phyloP scores from a whole-genome alignment of 768 basidiomycete genomes.

The Tulasnella calospora region DNA sequence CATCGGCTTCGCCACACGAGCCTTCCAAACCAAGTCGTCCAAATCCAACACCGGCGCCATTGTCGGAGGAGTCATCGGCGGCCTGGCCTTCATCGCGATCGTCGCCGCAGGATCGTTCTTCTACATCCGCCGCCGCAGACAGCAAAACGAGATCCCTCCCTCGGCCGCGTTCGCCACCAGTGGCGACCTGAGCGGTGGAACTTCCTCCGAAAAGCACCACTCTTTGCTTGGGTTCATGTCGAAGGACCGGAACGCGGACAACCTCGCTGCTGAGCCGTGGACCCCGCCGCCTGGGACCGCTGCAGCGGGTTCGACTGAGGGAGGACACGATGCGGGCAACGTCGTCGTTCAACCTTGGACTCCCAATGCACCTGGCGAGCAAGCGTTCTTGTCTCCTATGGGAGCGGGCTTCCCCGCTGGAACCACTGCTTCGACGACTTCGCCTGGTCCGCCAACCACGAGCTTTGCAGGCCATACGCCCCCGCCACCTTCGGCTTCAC shows the following conservation, averaged over 20 bases:
- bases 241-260: slow-evolving; percentile 13
- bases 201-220: neutral
- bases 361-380: neutral
- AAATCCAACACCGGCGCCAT: slow-evolving; percentile 22
- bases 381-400: slow-evolving; percentile 22
- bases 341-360: slow-evolving; percentile 14
- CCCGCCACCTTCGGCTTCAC: neutral
- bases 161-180: neutral
- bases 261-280: slow-evolving; percentile 23
- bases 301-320: neutral
- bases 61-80: slow-evolving; percentile 27
- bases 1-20: slow-evolving; percentile 16
- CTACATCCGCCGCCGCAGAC: slow-evolving; percentile 22
- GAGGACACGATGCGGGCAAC: neutral
- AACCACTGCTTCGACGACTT: neutral
- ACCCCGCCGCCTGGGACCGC: neutral
- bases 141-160: neutral
- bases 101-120: slow-evolving; percentile 11
- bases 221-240: neutral
- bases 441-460: neutral
- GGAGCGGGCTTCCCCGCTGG: neutral
- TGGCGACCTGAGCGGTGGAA: neutral
- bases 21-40: neutral
- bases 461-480: neutral
- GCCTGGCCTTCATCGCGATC: slow-evolving; percentile 20